Evolutionary conservation across 2,329 filamentous ascomycete species (phyloP), one percentile per base, ranked within the genome.

Genomic region (Polytolypa hystricis): DNA sequence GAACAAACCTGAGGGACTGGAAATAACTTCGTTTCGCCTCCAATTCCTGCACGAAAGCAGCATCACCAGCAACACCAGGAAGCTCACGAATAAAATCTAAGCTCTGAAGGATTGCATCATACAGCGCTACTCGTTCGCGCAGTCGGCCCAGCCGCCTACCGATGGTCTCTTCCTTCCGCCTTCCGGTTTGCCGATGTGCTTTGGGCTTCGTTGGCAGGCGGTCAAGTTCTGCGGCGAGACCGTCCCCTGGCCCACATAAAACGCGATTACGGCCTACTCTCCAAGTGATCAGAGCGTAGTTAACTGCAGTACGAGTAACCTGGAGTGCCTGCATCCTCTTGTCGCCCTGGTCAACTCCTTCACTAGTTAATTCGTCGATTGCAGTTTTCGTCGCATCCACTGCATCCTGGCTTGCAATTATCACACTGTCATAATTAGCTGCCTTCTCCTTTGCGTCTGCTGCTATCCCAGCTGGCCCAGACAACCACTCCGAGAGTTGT

Each of bases 261-360:
- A 94, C 81, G 37, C 91, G 73, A 59, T 98, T 96, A 32, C 91
- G 79, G 17, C 89, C 89, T 45, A 96, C 84, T 56, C 91, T 75
- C 87, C 87, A 96, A 53, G 84, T 87, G 39, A 98, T 81, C 60
- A 95, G 77, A 47, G 84, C 84, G 57, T 93, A 96, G 59, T 91
- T 93, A 39, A 96, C 84, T 1, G 89, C 86, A 0, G 93, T 93
- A 42, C 83, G 81, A 3, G 87, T 93, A 40, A 98, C 81, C 47
- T 94, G 87, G 30, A 98, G 66, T 49, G 86, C 79, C 61, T 98
- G 91, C 78, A 98, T 86, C 39, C 85, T 77, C 23, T 76, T 65
- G 53, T 98, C 89, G 39, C 84, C 79, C 55, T 85, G 83, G 15
- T 84, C 74, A 10, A 94, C 75, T 1, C 85, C 83, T 56, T 98